A percentile compares a stretch with the other conserved stretches of the same genome.
These are phyloP conservation scores for Penicillium freii DNA, from an alignment of 2,329 filamentous ascomycete species.

Conservation along the genomic window DNA sequence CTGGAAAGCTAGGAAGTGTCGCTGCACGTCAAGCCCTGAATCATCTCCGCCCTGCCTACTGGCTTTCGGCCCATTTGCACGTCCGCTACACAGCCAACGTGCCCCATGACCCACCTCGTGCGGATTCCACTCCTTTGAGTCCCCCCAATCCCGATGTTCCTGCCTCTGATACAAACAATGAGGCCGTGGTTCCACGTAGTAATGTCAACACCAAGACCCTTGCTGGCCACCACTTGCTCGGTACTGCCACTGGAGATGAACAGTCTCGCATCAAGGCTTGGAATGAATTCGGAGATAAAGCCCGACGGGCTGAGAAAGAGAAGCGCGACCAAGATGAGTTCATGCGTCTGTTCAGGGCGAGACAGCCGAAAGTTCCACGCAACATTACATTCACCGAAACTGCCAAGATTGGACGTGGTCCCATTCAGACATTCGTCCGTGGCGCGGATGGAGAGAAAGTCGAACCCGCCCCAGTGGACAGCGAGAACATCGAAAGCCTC, in stretches of 20 bases:
- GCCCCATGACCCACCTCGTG: conserved; percentile 37
- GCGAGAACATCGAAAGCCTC: neutral
- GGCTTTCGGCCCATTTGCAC: conserved; percentile 94
- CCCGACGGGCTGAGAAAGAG: conserved; percentile 18
- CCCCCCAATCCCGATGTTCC: neutral
- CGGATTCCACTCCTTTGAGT: conserved; percentile 16
- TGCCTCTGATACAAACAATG: neutral
- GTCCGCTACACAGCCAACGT: conserved; percentile 74
- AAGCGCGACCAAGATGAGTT: neutral
- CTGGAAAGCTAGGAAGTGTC: conserved; percentile 72
- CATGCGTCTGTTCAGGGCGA: neutral
- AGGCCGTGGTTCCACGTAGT: neutral
- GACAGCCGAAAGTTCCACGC: neutral
- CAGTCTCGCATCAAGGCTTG: conserved; percentile 35
- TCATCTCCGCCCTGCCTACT: conserved; percentile 74
- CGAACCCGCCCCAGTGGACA: neutral
- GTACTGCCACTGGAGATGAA: conserved; percentile 1
- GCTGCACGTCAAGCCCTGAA: conserved; percentile 81
- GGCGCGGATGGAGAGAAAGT: conserved; percentile 16
- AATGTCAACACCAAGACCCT: neutral
- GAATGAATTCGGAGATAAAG: conserved; percentile 38
- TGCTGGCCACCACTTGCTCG: neutral
- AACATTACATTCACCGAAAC: neutral
- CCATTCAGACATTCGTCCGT: neutral
- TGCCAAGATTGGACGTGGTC: neutral